These are phyloP conservation scores for Carex scoparia DNA, from an alignment of 176 grass and related monocot genomes.

Conservation along the genomic window DNA sequence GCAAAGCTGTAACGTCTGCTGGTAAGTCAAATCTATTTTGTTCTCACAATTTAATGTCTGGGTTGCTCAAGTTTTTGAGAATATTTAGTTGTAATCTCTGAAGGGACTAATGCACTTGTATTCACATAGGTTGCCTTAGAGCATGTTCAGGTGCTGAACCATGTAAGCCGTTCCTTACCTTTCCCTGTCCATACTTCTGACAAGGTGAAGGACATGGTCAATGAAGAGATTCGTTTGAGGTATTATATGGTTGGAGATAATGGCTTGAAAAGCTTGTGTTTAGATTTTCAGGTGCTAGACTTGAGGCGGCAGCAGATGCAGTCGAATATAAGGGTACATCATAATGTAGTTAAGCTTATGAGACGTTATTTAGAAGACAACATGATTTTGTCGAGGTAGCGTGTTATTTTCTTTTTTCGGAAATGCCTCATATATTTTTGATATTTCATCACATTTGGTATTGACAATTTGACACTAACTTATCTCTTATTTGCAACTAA, in stretches of 20 bases:
- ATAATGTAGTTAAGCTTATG: conserved; percentile 83
- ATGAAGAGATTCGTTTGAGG: conserved; percentile 97
- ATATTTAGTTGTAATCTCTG: background rate
- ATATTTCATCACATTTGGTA: background rate
- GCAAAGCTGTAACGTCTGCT: background rate
- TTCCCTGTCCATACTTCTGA: conserved; percentile 75
- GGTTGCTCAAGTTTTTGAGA: conserved; percentile 1
- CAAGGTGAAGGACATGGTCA: conserved; percentile 66
- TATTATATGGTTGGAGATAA: conserved; percentile 18
- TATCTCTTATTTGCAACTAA: background rate
- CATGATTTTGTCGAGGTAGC: conserved; percentile 97
- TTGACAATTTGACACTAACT: background rate
- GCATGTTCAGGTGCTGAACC: conserved; percentile 67
- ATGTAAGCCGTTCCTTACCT: conserved; percentile 70
- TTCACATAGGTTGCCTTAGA: conserved; percentile 55
- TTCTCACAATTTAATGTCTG: background rate
- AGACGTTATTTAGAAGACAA: conserved; percentile 87
- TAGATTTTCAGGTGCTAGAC: conserved; percentile 86
- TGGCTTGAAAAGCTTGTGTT: conserved; percentile 3
- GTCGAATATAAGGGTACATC: conserved; percentile 81
- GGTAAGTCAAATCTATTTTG: background rate
- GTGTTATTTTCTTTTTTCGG: conserved; percentile 1
- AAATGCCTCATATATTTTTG: background rate
- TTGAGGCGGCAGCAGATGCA: conserved; percentile 92
- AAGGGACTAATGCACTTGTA: background rate